phyloP scores from a whole-genome alignment of 768 basidiomycete genomes.

The Chalciporus chontae region DNA sequence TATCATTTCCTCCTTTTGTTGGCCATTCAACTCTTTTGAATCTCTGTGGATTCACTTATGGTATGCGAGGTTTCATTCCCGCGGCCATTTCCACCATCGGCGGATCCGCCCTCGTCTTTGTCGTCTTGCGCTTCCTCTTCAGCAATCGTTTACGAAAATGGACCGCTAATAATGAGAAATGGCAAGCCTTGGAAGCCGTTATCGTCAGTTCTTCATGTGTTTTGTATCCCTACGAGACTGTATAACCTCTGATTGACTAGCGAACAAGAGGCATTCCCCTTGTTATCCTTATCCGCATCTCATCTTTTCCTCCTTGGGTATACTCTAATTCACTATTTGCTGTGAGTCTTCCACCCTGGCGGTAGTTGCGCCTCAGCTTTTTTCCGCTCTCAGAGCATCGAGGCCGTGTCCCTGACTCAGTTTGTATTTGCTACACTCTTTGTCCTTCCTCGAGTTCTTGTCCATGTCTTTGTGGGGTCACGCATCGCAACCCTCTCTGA shows the following conservation, averaged over 20 bases:
- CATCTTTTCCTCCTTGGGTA: constrained; percentile 84
- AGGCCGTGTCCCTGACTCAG: constrained; percentile 69
- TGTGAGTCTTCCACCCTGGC: constrained; percentile 38
- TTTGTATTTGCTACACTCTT: constrained; percentile 72
- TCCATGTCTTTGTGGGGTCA: constrained; percentile 78
- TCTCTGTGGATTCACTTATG: constrained; percentile 81
- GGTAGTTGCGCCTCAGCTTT: constrained; percentile 5
- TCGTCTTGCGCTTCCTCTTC: constrained; percentile 58
- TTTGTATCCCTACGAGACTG: not conserved
- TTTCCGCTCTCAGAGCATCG: constrained; percentile 51
- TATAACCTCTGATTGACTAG: constrained; percentile 33
- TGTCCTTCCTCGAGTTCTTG: constrained; percentile 64
- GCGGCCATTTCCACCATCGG: constrained; percentile 57
- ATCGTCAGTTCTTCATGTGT: constrained; percentile 45
- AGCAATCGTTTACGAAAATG: constrained; percentile 51
- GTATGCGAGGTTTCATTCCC: constrained; percentile 71
- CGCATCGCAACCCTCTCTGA: constrained; percentile 73
- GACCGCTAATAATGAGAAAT: constrained; percentile 62
- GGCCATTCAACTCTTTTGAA: constrained; percentile 39
- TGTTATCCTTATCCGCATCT: constrained; percentile 76
- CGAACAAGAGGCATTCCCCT: constrained; percentile 74
- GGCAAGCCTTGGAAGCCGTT: constrained; percentile 74
- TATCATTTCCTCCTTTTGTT: constrained; percentile 32
- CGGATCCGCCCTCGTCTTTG: constrained; percentile 62
- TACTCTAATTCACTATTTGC: constrained; percentile 82